Conservation (phyloP, 805 yeast species). For the Pichia eremophila region DNA sequence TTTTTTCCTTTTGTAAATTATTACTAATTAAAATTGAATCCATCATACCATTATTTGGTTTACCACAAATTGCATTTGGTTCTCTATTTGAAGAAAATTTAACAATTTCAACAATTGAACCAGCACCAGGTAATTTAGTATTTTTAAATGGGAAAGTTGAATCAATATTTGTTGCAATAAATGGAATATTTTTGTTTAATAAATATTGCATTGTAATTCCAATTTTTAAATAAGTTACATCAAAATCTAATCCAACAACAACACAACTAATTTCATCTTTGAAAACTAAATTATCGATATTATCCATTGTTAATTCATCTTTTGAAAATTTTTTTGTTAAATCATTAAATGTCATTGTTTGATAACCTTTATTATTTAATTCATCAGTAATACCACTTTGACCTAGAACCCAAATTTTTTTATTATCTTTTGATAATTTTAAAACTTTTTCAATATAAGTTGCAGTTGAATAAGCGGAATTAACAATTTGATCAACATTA, state of each 20-base stretch:
- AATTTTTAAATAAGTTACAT: constrained; percentile 71
- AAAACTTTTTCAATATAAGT: constrained; percentile 71
- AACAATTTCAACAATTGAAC: constrained; percentile 74
- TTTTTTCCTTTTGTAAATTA: constrained; percentile 43
- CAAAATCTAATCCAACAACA: constrained; percentile 74
- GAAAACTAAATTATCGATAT: constrained; percentile 42
- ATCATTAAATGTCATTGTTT: constrained; percentile 54
- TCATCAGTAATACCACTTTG: constrained; percentile 82
- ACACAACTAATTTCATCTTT: constrained; percentile 76
- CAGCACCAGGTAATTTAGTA: constrained; percentile 86
- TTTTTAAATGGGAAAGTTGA: constrained; percentile 91
- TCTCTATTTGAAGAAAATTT: constrained; percentile 67
- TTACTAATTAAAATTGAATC: constrained; percentile 70
- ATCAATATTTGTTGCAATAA: constrained; percentile 90
- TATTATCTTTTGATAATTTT: constrained; percentile 47
- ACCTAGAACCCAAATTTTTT: constrained; percentile 85
- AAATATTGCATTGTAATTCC: constrained; percentile 78
- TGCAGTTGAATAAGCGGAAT: constrained; percentile 88
- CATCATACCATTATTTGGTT: constrained; percentile 86
- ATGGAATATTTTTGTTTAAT: constrained; percentile 52
- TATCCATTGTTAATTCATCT: constrained; percentile 35
- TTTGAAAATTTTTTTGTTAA: constrained; percentile 29
- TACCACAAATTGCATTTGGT: constrained; percentile 76
- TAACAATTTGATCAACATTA: constrained; percentile 63
- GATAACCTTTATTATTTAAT: constrained; percentile 62